Conservation (phyloP, 805 yeast species). For the Sungouiozyma intestinalis region DNA sequence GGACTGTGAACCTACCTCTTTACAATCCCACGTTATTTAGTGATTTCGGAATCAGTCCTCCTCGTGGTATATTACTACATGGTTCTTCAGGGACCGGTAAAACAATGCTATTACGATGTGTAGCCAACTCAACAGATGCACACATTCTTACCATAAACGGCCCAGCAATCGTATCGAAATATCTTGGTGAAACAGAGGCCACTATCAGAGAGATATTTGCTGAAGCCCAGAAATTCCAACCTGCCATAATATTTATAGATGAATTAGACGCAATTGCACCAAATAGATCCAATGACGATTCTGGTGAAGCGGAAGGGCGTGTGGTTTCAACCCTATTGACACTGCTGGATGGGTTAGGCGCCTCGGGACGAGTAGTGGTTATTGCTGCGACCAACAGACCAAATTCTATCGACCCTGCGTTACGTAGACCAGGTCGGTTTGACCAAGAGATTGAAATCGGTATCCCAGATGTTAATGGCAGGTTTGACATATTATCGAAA, state of each 20-base stretch:
- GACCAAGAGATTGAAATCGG: slow-evolving; percentile 87
- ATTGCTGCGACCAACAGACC: slow-evolving; percentile 72
- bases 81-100: slow-evolving; percentile 99
- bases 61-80: slow-evolving; percentile 83
- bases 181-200: slow-evolving; percentile 88
- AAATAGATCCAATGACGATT: slow-evolving; percentile 67
- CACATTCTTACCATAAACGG: slow-evolving; percentile 84
- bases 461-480: slow-evolving; percentile 77
- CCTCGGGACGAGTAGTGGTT: slow-evolving; percentile 51
- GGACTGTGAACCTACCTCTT: slow-evolving; percentile 72
- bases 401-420: slow-evolving; percentile 55
- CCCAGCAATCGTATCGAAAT: slow-evolving; percentile 85
- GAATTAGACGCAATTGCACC: slow-evolving; percentile 93
- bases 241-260: slow-evolving; percentile 80
- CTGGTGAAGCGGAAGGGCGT: slow-evolving; percentile 83
- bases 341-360: slow-evolving; percentile 68
- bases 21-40: slow-evolving; percentile 66
- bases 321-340: slow-evolving; percentile 84
- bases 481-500: slow-evolving; percentile 59
- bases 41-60: slow-evolving; percentile 84
- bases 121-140: slow-evolving; percentile 68
- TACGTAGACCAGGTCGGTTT: slow-evolving; percentile 79
- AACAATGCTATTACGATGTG: slow-evolving; percentile 74
- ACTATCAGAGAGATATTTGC: slow-evolving; percentile 70
- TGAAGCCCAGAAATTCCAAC: slow-evolving; percentile 81